Percentiles rank a stretch among this genome's conserved stretches.
phyloP scores from a whole-genome alignment of 2,329 filamentous ascomycete genomes.

The Claviceps sp. region DNA sequence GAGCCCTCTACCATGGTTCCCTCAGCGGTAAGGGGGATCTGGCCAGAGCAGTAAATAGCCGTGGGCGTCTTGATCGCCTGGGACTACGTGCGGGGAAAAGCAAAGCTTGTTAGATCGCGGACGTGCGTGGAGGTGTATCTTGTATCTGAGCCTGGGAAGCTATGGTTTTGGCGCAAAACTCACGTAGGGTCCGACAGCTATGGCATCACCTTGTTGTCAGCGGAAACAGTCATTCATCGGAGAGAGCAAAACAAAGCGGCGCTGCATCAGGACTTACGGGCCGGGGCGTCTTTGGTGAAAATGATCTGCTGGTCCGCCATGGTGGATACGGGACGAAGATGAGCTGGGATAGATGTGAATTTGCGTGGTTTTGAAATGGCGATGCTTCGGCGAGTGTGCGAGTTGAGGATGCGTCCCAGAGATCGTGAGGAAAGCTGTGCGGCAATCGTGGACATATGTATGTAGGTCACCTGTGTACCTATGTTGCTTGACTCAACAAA shows the following conservation, averaged over 20 bases:
- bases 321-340: conserved; percentile 21
- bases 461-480: background rate
- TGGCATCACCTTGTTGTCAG: background rate
- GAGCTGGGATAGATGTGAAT: conserved; percentile 19
- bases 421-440: conserved; percentile 9
- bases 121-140: background rate
- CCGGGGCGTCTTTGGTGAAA: conserved; percentile 45
- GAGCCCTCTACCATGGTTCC: conserved; percentile 44
- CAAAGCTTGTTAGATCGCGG: background rate
- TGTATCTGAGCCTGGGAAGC: background rate
- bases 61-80: conserved; percentile 53
- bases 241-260: background rate
- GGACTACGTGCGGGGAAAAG: conserved; percentile 28
- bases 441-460: conserved; percentile 16
- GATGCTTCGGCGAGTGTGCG: conserved; percentile 3
- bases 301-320: conserved; percentile 37
- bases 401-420: conserved; percentile 1
- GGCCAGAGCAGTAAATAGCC: conserved; percentile 54
- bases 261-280: conserved; percentile 30
- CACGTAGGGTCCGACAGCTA: conserved; percentile 53
- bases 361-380: conserved; percentile 6
- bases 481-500: conserved; percentile 3
- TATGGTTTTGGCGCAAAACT: conserved; percentile 13
- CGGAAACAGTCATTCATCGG: background rate
- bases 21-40: conserved; percentile 54